Conservation (phyloP, 2,329 filamentous ascomycete species). For the Aspergillus pseudoterreus region DNA sequence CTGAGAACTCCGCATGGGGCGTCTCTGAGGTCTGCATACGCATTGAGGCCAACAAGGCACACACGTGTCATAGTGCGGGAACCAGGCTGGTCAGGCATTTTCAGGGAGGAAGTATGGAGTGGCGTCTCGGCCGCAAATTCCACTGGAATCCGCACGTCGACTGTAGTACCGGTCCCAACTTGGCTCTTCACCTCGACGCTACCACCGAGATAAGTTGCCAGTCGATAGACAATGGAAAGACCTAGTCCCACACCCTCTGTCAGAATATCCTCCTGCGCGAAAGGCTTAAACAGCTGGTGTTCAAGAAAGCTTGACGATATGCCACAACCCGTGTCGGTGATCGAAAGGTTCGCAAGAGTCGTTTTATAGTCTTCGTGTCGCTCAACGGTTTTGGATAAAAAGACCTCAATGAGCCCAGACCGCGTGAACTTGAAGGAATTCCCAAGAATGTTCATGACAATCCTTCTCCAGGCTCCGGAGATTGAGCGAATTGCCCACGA, state of each 20-base stretch:
- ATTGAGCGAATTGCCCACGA: constrained; percentile 29
- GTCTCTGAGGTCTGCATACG: constrained; percentile 19
- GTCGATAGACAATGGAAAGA: constrained; percentile 57
- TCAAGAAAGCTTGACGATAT: constrained; percentile 59
- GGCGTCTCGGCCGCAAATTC: constrained; percentile 2
- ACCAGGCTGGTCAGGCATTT: neutral
- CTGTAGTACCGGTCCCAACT: constrained; percentile 24
- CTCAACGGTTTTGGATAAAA: constrained; percentile 15
- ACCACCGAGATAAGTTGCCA: constrained; percentile 56
- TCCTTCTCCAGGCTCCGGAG: constrained; percentile 29
- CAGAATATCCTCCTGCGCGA: constrained; percentile 59
- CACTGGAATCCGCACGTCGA: constrained; percentile 27
- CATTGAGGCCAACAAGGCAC: constrained; percentile 26
- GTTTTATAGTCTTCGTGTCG: constrained; percentile 9
- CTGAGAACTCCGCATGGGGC: constrained; percentile 19
- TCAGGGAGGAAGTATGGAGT: neutral
- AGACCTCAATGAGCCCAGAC: constrained; percentile 30
- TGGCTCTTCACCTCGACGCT: constrained; percentile 52
- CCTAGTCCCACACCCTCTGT: constrained; percentile 61
- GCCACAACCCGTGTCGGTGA: constrained; percentile 61
- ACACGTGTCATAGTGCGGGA: constrained; percentile 15
- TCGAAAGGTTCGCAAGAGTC: constrained; percentile 34
- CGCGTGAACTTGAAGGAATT: constrained; percentile 37
- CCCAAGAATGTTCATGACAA: constrained; percentile 37
- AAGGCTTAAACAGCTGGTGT: constrained; percentile 58